These are phyloP conservation scores for Collybia mongolica DNA, from an alignment of 768 basidiomycete species.

Conservation along the genomic window DNA sequence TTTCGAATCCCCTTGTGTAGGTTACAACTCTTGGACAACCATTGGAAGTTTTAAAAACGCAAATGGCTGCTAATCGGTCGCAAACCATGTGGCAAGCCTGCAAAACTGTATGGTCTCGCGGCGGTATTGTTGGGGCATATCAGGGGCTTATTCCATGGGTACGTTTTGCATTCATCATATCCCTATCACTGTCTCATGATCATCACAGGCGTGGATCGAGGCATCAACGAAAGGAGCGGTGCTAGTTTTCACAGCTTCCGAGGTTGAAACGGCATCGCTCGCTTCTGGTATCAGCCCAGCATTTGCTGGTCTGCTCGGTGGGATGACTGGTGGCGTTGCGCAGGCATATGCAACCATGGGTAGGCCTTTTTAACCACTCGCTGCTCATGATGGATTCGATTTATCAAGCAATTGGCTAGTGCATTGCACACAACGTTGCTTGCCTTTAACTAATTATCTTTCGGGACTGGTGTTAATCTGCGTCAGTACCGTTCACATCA, in stretches of 20 bases:
- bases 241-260: constrained; percentile 92
- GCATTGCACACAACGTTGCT: constrained; percentile 1
- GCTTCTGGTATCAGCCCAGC: constrained; percentile 75
- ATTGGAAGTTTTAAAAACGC: constrained; percentile 96
- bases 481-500: constrained; percentile 5
- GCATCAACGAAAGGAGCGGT: constrained; percentile 98
- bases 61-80: constrained; percentile 96
- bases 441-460: constrained; percentile 9
- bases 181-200: constrained; percentile 1
- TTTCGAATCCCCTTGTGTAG: constrained; percentile 34
- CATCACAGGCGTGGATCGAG: constrained; percentile 92
- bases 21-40: constrained; percentile 99
- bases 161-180: constrained; percentile 19
- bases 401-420: constrained; percentile 1
- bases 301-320: constrained; percentile 86
- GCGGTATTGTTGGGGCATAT: constrained; percentile 88
- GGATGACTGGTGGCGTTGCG: constrained; percentile 95
- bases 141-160: constrained; percentile 99
- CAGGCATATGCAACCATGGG: constrained; percentile 99
- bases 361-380: constrained; percentile 38
- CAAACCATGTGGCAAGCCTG: constrained; percentile 90
- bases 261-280: constrained; percentile 76
- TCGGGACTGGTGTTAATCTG: too few species aligned
- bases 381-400: neutral
- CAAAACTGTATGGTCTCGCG: constrained; percentile 86